Evolutionary conservation across 179 eudicot genomes (phyloP).

Genomic region (Nepenthes alata): DNA sequence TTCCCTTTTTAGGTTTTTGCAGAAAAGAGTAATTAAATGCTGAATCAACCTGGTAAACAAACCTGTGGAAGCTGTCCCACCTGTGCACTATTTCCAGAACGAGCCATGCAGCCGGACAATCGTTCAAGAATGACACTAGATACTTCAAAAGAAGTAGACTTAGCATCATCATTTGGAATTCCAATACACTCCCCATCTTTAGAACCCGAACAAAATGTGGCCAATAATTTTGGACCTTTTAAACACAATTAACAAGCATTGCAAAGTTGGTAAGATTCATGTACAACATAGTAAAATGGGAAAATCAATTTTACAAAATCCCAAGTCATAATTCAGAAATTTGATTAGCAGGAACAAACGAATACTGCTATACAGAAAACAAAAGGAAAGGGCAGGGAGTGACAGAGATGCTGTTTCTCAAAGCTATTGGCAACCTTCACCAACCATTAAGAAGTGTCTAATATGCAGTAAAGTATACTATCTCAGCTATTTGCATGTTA

Average conservation of each 20-base stretch:
- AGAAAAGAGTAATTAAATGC: neutral
- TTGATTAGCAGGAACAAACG: neutral
- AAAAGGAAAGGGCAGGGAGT: too few species aligned
- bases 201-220: slow-evolving; percentile 37
- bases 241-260: slow-evolving; percentile 5
- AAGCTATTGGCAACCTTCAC: too few species aligned
- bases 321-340: neutral
- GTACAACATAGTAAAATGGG: neutral
- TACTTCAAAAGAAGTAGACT: slow-evolving; percentile 18
- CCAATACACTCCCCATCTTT: slow-evolving; percentile 26
- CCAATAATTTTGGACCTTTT: slow-evolving; percentile 64
- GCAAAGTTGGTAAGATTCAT: neutral
- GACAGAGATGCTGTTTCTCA: too few species aligned
- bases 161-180: slow-evolving; percentile 16
- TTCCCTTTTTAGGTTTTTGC: too few species aligned
- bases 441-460: too few species aligned
- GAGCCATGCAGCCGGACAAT: slow-evolving; percentile 50
- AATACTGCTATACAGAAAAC: neutral
- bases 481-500: too few species aligned
- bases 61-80: slow-evolving; percentile 17
- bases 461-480: too few species aligned
- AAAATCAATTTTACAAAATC: neutral
- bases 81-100: slow-evolving; percentile 35
- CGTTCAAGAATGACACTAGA: slow-evolving; percentile 41
- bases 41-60: neutral